phyloP scores from a whole-genome alignment of 306 rosid genomes.

The Fragaria nilgerrensis region DNA sequence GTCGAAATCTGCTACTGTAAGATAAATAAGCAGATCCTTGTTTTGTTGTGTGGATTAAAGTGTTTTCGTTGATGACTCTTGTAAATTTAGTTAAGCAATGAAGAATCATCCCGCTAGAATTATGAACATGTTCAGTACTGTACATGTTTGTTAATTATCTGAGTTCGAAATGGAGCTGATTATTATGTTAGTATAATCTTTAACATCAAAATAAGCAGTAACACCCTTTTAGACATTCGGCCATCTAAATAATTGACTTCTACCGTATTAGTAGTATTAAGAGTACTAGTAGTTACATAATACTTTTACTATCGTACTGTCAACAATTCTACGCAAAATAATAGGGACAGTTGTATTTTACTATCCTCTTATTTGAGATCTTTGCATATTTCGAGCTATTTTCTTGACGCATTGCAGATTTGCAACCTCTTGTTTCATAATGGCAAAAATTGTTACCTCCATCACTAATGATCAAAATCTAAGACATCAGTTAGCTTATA shows the following conservation, averaged over 20 bases:
- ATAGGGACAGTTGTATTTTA: too few relatives aligned
- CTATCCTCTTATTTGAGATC: too few relatives aligned
- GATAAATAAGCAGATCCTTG: constrained; percentile 12
- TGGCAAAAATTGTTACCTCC: not conserved
- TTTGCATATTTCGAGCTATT: not conserved
- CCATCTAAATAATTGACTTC: too few relatives aligned
- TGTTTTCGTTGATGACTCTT: not conserved
- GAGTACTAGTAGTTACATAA: too few relatives aligned
- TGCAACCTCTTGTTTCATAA: not conserved
- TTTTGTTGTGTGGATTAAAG: not conserved
- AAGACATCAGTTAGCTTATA: too few relatives aligned
- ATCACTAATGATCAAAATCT: not conserved
- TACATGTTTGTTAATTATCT: not conserved
- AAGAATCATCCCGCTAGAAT: not conserved
- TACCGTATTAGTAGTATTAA: too few relatives aligned
- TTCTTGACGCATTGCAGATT: not conserved
- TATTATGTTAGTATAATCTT: not conserved
- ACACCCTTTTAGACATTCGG: not conserved
- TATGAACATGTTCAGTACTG: not conserved
- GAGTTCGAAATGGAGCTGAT: not conserved
- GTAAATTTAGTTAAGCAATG: not conserved
- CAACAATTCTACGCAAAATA: too few relatives aligned
- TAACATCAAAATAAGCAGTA: not conserved
- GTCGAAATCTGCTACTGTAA: not conserved
- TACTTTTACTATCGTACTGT: too few relatives aligned